phyloP scores from a whole-genome alignment of 129 eudicot genomes.

The Flaveria brownii region DNA sequence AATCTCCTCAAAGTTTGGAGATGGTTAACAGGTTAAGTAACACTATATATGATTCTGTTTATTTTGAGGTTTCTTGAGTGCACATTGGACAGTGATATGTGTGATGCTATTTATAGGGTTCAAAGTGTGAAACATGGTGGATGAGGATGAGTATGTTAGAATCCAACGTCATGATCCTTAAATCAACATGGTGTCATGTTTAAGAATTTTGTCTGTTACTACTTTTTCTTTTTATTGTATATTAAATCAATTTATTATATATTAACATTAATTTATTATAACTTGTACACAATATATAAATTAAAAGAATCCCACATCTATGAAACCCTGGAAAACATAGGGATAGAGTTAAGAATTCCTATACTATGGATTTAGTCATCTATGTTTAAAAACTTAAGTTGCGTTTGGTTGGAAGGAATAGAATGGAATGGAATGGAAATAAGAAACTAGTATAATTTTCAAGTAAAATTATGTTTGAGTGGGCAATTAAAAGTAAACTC shows the following conservation, averaged over 20 bases:
- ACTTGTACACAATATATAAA: neutral
- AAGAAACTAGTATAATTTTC: too few relatives aligned
- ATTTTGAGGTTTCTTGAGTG: slow-evolving; percentile 34
- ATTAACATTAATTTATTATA: neutral
- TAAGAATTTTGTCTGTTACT: neutral
- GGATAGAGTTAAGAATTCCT: neutral
- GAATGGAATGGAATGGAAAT: too few relatives aligned
- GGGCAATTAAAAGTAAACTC: too few relatives aligned
- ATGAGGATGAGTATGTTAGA: slow-evolving; percentile 5
- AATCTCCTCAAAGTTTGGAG: slow-evolving; percentile 35
- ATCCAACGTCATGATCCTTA: slow-evolving; percentile 24
- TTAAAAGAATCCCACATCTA: neutral
- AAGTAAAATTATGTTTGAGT: too few relatives aligned
- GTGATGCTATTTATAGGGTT: slow-evolving; percentile 33
- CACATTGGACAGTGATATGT: slow-evolving; percentile 22
- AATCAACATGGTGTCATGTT: slow-evolving; percentile 17
- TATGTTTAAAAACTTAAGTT: too few relatives aligned
- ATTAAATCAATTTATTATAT: neutral
- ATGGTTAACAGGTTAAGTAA: slow-evolving; percentile 1
- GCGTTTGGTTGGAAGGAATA: too few relatives aligned
- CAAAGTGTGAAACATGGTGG: slow-evolving; percentile 21
- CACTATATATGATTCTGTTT: slow-evolving; percentile 19
- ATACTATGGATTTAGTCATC: neutral
- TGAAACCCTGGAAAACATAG: neutral
- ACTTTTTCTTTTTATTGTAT: neutral